Evolutionary conservation across 2,329 filamentous ascomycete species (phyloP).

Genomic region (Cryphonectria parasitica): DNA sequence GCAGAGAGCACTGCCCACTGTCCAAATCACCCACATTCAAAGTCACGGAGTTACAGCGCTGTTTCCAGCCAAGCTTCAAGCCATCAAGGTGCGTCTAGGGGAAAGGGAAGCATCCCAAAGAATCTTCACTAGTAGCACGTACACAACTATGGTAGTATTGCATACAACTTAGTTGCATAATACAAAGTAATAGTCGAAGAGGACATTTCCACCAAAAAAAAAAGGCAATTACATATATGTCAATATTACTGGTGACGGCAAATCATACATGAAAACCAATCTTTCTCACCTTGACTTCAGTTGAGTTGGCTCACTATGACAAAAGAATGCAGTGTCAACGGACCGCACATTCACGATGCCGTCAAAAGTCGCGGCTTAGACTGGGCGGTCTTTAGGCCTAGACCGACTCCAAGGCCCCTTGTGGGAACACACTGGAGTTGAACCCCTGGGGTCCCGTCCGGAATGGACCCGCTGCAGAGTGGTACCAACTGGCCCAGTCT

Average conservation of each 20-base stretch:
- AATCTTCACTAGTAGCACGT: too few species aligned
- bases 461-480: slow-evolving; percentile 6
- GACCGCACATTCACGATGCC: neutral
- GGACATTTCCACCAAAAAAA: too few species aligned
- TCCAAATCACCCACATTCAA: neutral
- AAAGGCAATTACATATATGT: too few species aligned
- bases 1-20: slow-evolving; percentile 3
- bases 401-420: neutral
- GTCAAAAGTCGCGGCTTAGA: neutral
- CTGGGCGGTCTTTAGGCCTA: neutral
- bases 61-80: neutral
- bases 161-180: neutral
- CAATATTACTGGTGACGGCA: too few species aligned
- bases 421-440: neutral
- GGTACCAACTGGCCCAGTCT: neutral
- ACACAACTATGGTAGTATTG: too few species aligned
- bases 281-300: neutral
- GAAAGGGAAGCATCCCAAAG: neutral
- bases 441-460: slow-evolving; percentile 17
- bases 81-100: neutral
- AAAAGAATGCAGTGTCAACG: neutral
- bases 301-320: neutral
- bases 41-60: neutral
- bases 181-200: neutral
- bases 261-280: neutral